Evolutionary conservation across 225 moss, liverwort and hornwort genomes (phyloP), one percentile per base, ranked within the genome.

Genomic region (Takakia lepidozioides): DNA sequence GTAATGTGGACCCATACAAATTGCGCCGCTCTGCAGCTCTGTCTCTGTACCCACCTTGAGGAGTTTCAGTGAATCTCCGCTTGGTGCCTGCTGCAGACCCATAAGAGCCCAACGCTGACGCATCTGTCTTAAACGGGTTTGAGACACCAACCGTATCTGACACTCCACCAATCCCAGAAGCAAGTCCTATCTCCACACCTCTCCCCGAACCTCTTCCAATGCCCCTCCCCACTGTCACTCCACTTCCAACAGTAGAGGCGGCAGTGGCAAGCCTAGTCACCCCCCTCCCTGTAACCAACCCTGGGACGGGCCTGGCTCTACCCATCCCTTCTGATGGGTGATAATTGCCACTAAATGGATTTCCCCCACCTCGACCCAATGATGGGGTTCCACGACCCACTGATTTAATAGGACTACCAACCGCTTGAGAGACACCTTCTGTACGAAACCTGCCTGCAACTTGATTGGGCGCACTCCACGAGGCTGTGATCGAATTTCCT

Each of bases 1-100:
- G 70, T 51, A 81, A 58, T 16, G 87, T 73, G 29, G 91, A 83
- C 29, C 91, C 87, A 66, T 98, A 75, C 48, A 98, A 68, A 69
- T 59, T 91, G 55, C 91, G 80, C 19, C 98, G 82, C 66, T 98
- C 98, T n/a, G 98, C 91, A 43, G 98, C 91, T 81, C 98, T 83
- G 66, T 98, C 98, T 75, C 98, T 87, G 54, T 98, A 98, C n/a
- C 91, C 91, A 57, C 66, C 71, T 67, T 91, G 98, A 43, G 98
- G 98, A 46, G 81, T 69, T 61, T 98, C 98, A 5, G 91, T 81
- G 32, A 98, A 98, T 53, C 91, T 71, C 69, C 98, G 78, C 57
- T 83, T 78, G 18, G 73, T 54, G 27, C 80, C 78, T 49, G 85
- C 69, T 67, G 83, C 61, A 27, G 95, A 66, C 29, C 75, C 66